Evolutionary conservation across 108 stramenopile species (phyloP), one percentile per base, ranked within the genome.

Genomic region (Nitzschia inconspicua): DNA sequence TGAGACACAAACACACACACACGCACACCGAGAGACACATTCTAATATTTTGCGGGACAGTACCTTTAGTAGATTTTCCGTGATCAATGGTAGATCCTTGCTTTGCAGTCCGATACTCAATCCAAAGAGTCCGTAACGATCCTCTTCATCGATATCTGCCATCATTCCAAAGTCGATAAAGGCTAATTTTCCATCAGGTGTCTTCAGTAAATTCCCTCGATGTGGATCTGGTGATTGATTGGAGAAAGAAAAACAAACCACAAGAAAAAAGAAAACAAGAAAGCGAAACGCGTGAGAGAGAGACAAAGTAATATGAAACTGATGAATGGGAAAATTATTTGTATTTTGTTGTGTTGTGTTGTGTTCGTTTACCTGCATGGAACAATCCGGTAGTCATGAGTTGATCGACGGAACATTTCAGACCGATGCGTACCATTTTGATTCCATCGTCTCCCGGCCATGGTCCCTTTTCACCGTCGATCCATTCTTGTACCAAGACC

Each of bases 111-210:
- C 95, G 35, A 96, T 75, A 1, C 88, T 86, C 28, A 94, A 77
- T 3, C 93, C 95, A 58, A 96, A 84, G 29, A 96, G 65, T 0
- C 91, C 95, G 59, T 92, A 95, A 30, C 95, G 72, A 57, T 93
- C 90, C 46, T 91, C 86, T 37, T 89, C 88, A n/a, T 84, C 75
- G 20, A 96, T 88, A 58, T 91, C 86, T 9, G 90, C 89, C 96
- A 96, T 94, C 93, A 94, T 96, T 7, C 96, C 96, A 68, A 93
- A 95, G 56, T 96, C 96, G 39, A 95, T 79, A 49, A 91, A 85
- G 19, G 84, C 91, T 7, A 95, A 68, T 34, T 79, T 69, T 3
- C 82, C 86, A 44, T 88, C 76, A 7, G 74, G 61, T 19, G 89
- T 88, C 46, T 69, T 83, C 11, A 94, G 76, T 13, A 95, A 72